Evolutionary conservation across 345 rosid genomes (phyloP), one percentile per base, ranked within the genome.

Genomic region (Gossypium arboreum): DNA sequence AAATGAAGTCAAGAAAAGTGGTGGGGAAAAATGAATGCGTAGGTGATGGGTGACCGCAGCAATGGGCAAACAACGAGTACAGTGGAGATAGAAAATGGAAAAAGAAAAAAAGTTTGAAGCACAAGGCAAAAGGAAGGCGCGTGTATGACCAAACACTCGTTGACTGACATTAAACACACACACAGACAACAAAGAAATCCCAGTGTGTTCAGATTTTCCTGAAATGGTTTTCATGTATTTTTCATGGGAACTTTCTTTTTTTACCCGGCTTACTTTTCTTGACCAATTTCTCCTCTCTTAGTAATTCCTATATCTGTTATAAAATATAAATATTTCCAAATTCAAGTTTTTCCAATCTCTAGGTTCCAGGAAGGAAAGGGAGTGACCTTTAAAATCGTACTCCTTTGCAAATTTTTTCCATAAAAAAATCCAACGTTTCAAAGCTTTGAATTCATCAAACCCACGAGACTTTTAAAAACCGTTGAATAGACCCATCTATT

Each of bases 361-460:
- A 47, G 6, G 5, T 65, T 68, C 72, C 57, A 24, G 57, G 72
- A 68, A 68, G 17, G 57, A 25, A 68, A 48, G 57, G 22, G 25
- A 15, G 18, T 11, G 73, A 54, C 73, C 59, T 50, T 29, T 54
- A 24, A 3, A 45, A 34, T 34, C 7, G 11, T 18, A 64, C 12
- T 34, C 41, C 11, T 2, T 6, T 9, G 7, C 2, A 10, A 48
- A 13, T 0, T 44, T 66, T 4, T 66, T 66, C 34, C 54, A 44
- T 45, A 13, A 48, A 8, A 9, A 52, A 52, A 24, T 73, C 75
- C 68, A 25, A 25, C 25, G 60, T 22, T 73, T 47, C 57, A 59
- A 52, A 73, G 27, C 76, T 59, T 73, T 73, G 76, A 73, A 73
- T 73, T 2, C 57, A 73, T 73, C 76, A 73, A 73, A 45, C 45